Base-by-base conservation (phyloP, 306 rosid genomes). In the Alnus rubra region DNA sequence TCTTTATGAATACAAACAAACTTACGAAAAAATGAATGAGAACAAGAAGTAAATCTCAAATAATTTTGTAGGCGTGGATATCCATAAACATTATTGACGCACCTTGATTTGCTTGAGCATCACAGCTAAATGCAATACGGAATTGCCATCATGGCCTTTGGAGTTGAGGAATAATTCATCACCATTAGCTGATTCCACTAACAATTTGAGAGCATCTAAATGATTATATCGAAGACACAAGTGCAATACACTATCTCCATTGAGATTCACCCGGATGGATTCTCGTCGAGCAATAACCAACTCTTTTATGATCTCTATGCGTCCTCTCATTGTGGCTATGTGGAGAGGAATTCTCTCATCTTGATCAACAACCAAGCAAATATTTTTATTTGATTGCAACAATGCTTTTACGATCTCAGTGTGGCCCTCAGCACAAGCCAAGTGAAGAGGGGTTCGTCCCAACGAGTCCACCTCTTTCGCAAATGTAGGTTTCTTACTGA, bases 281-380 rank as follows among this genome's bases (percentile, higher is more conserved):
- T 15, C 58, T 0, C 4, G 71, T 33, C 23, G 65, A 3, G 50
- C 56, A 11, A 13, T 5, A 2, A 77, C 37, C 2, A 82, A 23
- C 9, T 13, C 76, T 7, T 42, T 23, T 15, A 55, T 72, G 44
- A 78, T 76, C 44, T 74, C 67, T 9, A 23, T 0, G 0, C 51
- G 16, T 6, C 74, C 86, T 60, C 80, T 78, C 19, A 74, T 60
- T 19, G 65, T 47, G 0, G 83, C 83, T 13, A 74, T 70, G 19
- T 78, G 86, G 30, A 82, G 69, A 71, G 81, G 74, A 14, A 77
- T 63, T 39, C 42, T 81, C 4, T 60, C 81, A 49, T 60, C 67
- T 39, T 82, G 59, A 31, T 82, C 74, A 51, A 2, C 5, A 2
- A 16, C 30, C 12, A 44, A 6, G 28, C 81, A 82, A n/a, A 52